Base-by-base conservation (phyloP, 148 eudicot genomes). In the Silene latifolia region DNA sequence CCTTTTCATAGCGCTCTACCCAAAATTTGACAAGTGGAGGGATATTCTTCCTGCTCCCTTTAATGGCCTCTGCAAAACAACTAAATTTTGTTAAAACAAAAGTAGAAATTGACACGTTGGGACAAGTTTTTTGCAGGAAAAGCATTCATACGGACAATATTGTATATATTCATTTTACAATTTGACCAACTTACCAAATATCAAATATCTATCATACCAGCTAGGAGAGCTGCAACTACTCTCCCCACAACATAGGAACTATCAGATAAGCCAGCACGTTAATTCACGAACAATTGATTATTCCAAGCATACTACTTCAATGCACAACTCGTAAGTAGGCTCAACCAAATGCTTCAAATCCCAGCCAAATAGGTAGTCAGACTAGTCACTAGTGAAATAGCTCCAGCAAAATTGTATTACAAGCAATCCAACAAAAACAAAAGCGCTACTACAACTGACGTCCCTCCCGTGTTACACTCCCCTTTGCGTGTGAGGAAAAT, bases 1-100 rank as follows among this genome's bases (percentile, higher is more conserved):
- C 86, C 83, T 87, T 86, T 83, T 94, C 98, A 80, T 91, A 94
- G 19, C 59, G 82, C 82, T 94, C 98, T 72, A 92, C 96, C 97
- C 93, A 94, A 54, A 66, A 35, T 85, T 91, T 94, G 59, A 88
- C 91, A 29, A 81, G 85, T 35, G 85, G 85, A 42, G 97, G 92
- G 70, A 94, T 89, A 77, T 76, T 82, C 79, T 88, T 90, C 64
- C 96, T 90, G 74, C 84, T 89, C 53, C 96, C 89, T 84, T 83
- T 91, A 62, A 94, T 75, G 65, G 88, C 91, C 80, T 94, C 98
- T 94, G 89, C 19, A 78, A 17, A 35, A 68, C 48, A 79, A 69
- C 18, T 4, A 57, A 0, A 63, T 48, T 27, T 20, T 80, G 71
- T 29, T 69, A 69, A 47, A 47, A 64, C 69, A 63, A 58, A 62